Percentiles rank a stretch among this genome's conserved stretches.
Conservation (phyloP, 306 rosid species). For the Vigna angularis region DNA sequence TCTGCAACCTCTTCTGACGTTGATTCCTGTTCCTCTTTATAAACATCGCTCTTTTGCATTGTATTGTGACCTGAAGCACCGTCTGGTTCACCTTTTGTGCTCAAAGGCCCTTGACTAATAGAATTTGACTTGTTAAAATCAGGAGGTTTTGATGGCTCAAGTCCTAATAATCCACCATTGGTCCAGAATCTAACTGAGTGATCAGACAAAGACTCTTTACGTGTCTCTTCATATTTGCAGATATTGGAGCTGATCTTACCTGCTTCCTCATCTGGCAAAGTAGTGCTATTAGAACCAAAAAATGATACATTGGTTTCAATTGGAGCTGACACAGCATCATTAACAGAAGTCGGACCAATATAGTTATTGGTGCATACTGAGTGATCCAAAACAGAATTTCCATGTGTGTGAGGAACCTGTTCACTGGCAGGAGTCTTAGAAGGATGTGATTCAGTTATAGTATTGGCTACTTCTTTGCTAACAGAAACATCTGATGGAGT, state of each 20-base stretch:
- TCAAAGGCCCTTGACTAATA: constrained; percentile 47
- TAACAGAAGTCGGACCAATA: constrained; percentile 33
- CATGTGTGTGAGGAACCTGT: constrained; percentile 46
- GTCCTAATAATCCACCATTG: constrained; percentile 96
- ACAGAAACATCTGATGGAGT: constrained; percentile 37
- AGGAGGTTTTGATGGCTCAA: constrained; percentile 95
- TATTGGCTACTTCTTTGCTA: constrained; percentile 39
- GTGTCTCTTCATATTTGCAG: constrained; percentile 55
- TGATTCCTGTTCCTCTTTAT: constrained; percentile 40
- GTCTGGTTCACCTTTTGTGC: constrained; percentile 45
- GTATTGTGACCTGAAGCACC: constrained; percentile 45
- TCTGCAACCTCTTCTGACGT: constrained; percentile 42
- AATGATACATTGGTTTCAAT: constrained; percentile 39
- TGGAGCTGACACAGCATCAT: constrained; percentile 52
- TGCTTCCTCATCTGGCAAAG: constrained; percentile 51
- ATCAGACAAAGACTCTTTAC: constrained; percentile 55
- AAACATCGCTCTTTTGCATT: constrained; percentile 48
- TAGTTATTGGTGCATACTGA: constrained; percentile 35
- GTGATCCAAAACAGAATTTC: constrained; percentile 48
- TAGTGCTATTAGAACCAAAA: constrained; percentile 45
- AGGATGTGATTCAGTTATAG: constrained; percentile 40
- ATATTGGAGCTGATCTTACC: constrained; percentile 46
- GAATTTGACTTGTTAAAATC: constrained; percentile 66
- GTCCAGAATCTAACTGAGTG: constrained; percentile 84
- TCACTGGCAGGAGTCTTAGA: constrained; percentile 39